These are phyloP conservation scores for Botrytis tulipae DNA, from an alignment of 2,329 filamentous ascomycete genomes.

Conservation along the genomic window DNA sequence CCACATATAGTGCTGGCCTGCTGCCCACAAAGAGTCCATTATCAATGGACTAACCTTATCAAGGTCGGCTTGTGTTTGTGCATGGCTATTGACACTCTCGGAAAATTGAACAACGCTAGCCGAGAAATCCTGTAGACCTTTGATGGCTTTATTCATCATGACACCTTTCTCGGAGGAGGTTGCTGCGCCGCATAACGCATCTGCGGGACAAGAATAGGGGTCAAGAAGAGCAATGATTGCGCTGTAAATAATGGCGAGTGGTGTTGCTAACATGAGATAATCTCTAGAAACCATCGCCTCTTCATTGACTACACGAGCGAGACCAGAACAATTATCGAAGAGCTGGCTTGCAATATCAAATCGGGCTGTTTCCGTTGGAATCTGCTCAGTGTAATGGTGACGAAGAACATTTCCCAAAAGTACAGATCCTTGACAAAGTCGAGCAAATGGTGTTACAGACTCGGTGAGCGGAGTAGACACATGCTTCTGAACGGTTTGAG, in stretches of 20 bases:
- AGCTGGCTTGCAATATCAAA: conserved; percentile 33
- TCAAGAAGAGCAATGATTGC: conserved; percentile 40
- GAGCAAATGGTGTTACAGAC: conserved; percentile 49
- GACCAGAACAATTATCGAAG: conserved; percentile 31
- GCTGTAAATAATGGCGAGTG: conserved; percentile 35
- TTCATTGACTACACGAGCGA: conserved; percentile 32
- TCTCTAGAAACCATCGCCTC: conserved; percentile 32
- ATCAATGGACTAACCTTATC: conserved; percentile 40
- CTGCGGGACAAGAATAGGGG: conserved; percentile 41
- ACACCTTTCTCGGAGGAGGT: conserved; percentile 30
- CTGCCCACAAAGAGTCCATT: conserved; percentile 43
- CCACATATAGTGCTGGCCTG: conserved; percentile 42
- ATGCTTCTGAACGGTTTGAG: conserved; percentile 34
- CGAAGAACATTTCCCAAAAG: conserved; percentile 40
- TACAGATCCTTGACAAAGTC: conserved; percentile 45
- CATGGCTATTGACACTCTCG: conserved; percentile 32
- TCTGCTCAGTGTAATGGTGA: conserved; percentile 34
- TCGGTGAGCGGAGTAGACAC: conserved; percentile 44
- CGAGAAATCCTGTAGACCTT: conserved; percentile 39
- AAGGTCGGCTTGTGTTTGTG: conserved; percentile 31
- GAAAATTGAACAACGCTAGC: conserved; percentile 37
- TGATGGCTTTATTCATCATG: conserved; percentile 40
- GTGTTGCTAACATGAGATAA: conserved; percentile 31
- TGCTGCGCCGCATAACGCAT: conserved; percentile 11
- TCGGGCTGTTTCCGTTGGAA: conserved; percentile 28